Conservation (phyloP, 2,329 filamentous ascomycete species). For the Alternaria ethzedia region DNA sequence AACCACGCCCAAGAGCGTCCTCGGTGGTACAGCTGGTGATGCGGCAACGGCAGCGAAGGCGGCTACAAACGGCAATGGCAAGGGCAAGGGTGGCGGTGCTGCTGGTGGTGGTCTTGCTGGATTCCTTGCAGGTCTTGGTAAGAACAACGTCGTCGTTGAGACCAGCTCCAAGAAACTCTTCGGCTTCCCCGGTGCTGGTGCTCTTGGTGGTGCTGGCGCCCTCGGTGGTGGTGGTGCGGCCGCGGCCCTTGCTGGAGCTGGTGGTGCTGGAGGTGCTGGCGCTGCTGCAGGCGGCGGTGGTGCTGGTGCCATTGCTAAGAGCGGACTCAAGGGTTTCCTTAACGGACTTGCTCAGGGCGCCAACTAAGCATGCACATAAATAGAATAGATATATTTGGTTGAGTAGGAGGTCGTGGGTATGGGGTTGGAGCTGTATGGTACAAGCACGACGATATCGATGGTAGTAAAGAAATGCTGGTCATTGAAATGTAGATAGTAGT, state of each 20-base stretch:
- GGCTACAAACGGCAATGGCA: neutral
- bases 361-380: neutral
- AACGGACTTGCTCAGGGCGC: neutral
- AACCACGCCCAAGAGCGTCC: constrained; percentile 26
- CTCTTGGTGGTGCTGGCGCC: neutral
- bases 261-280: neutral
- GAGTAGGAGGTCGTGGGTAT: neutral
- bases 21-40: constrained; percentile 14
- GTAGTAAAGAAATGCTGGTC: neutral
- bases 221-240: neutral
- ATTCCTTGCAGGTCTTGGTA: neutral
- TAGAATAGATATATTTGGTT: neutral
- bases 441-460: neutral
- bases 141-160: neutral
- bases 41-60: constrained; percentile 2
- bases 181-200: neutral
- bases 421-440: neutral
- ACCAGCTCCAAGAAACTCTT: neutral
- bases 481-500: constrained; percentile 1
- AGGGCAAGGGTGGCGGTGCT: neutral
- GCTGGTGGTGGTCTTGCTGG: constrained; percentile 1
- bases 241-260: neutral
- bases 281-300: neutral
- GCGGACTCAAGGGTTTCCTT: neutral
- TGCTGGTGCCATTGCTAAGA: neutral